These are phyloP conservation scores for Neofusicoccum cordaticola DNA, from an alignment of 2,329 filamentous ascomycete species.

Conservation along the genomic window DNA sequence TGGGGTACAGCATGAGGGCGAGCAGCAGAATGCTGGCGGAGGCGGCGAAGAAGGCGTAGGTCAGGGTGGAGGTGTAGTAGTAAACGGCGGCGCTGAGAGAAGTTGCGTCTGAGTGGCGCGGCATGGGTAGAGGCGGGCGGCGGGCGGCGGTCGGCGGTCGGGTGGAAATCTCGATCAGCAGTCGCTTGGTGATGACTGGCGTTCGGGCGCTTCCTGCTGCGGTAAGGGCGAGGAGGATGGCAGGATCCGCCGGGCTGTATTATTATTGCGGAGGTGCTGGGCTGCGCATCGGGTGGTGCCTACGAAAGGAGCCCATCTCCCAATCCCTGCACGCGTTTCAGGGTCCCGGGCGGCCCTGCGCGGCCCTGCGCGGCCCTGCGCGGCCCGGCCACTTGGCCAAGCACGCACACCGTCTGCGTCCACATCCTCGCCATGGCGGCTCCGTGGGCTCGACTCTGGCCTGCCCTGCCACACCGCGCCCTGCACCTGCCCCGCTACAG, in stretches of 20 bases:
- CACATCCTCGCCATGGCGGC: background rate
- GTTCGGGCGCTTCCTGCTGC: background rate
- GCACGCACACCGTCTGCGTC: background rate
- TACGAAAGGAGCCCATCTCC: constrained; percentile 3
- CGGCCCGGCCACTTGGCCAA: background rate
- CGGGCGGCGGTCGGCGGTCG: too few relatives aligned
- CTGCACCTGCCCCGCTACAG: background rate
- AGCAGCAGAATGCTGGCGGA: constrained; percentile 35
- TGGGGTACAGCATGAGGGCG: constrained; percentile 47
- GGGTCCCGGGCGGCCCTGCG: constrained; percentile 7
- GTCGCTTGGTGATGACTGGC: background rate
- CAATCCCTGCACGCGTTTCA: background rate
- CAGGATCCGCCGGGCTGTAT: background rate
- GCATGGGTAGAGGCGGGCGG: background rate
- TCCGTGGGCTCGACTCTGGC: background rate
- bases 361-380: background rate
- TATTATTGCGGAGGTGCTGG: constrained; percentile 14
- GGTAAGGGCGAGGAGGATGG: background rate
- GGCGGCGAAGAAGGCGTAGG: constrained; percentile 33
- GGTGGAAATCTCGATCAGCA: constrained; percentile 10
- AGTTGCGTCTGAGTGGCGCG: constrained; percentile 5
- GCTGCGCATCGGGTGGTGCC: constrained; percentile 10
- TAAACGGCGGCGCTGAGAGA: constrained; percentile 11
- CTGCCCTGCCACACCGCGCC: background rate
- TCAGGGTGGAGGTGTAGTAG: constrained; percentile 33